These are phyloP conservation scores for Hypoxylon subgilvum DNA, from an alignment of 495 filamentous ascomycete genomes.

Conservation along the genomic window DNA sequence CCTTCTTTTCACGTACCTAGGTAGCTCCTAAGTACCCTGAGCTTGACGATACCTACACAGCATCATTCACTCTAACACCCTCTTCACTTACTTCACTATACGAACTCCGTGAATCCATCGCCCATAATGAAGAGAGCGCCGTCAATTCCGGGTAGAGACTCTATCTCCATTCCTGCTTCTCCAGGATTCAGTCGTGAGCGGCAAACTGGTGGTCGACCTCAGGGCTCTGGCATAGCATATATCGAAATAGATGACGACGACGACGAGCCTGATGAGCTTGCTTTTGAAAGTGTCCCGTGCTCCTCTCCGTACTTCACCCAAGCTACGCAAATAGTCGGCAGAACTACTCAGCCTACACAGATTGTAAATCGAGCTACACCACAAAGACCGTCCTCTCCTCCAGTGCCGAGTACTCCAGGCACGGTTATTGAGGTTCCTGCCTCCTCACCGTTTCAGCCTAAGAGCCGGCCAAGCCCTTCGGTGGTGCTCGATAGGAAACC, in stretches of 20 bases:
- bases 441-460: conserved; percentile 70
- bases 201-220: conserved; percentile 9
- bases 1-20: too few relatives aligned
- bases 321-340: conserved; percentile 35
- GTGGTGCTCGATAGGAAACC: conserved; percentile 24
- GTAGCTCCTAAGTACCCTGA: too few relatives aligned
- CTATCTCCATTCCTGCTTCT: conserved; percentile 23
- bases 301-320: conserved; percentile 55
- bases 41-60: too few relatives aligned
- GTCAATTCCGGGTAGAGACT: conserved; percentile 13
- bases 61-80: too few relatives aligned
- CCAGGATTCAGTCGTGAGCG: conserved; percentile 24
- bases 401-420: conserved; percentile 47
- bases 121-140: conserved; percentile 24
- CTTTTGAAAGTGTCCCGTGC: conserved; percentile 37
- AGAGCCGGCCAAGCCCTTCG: conserved; percentile 27
- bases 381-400: conserved; percentile 39
- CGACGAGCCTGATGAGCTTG: conserved; percentile 37
- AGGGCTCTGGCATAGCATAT: conserved; percentile 14
- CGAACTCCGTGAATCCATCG: background rate
- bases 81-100: background rate
- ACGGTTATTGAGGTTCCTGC: conserved; percentile 76
- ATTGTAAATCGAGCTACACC: conserved; percentile 36
- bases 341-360: conserved; percentile 48
- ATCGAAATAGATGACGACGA: conserved; percentile 42